These are phyloP conservation scores for Micractinium conductrix DNA, from an alignment of 139 green algal species.

Conservation along the genomic window DNA sequence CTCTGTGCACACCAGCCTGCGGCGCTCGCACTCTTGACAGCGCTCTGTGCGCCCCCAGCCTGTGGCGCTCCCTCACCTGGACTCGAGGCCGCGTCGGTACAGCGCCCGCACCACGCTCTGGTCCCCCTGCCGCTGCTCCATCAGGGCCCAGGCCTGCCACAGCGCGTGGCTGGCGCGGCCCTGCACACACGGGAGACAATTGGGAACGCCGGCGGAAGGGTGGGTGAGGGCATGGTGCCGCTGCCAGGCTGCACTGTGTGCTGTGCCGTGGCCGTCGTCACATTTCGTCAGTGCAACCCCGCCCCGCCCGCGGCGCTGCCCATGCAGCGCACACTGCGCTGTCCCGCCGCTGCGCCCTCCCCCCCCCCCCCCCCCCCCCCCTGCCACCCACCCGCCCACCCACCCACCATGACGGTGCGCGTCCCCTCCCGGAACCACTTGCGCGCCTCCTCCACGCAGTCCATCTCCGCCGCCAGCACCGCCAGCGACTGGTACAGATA, in stretches of 20 bases:
- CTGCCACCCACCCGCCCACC: constrained; percentile 37
- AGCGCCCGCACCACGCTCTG: constrained; percentile 60
- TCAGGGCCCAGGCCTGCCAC: constrained; percentile 90
- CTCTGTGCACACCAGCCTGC: no score
- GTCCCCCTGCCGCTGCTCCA: constrained; percentile 77
- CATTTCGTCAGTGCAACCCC: no score
- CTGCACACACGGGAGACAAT: background rate
- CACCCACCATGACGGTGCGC: constrained; percentile 36
- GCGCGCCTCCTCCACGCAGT: constrained; percentile 75
- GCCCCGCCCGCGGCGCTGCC: no score
- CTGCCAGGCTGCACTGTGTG: no score
- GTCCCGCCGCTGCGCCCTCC: no score
- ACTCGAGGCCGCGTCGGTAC: constrained; percentile 66
- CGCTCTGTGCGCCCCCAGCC: no score
- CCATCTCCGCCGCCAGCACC: constrained; percentile 78
- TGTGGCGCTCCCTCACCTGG: constrained; percentile 6
- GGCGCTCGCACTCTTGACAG: no score
- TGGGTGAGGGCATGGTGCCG: no score
- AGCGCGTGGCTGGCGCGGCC: constrained; percentile 66
- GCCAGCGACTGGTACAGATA: constrained; percentile 91
- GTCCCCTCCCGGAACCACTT: constrained; percentile 87
- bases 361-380: constrained; percentile 45
- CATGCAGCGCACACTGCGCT: no score
- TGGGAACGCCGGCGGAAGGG: no score
- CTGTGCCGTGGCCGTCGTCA: no score